Base-by-base conservation (phyloP, 78 protist genomes). In the Speleostelium caveatum region DNA sequence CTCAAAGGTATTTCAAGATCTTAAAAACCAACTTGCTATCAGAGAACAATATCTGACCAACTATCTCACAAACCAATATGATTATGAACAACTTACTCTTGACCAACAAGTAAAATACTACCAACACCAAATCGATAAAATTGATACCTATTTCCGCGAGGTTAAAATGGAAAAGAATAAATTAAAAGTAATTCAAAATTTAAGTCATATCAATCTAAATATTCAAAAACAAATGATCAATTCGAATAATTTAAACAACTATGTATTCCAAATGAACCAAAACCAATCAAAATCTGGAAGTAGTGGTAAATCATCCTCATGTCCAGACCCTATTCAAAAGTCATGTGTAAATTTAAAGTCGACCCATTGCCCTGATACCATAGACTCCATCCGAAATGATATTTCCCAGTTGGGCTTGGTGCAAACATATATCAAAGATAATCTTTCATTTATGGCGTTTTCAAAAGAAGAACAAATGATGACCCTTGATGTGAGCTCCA, bases 131-230 rank as follows among this genome's bases (percentile, higher is more conserved):
- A 51, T 35, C 24, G 75, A 68, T 0, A n/a, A 24, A 1, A 68
- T 41, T 22, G 28, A 68, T 28, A 36, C n/a, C 36, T 68, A 51
- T 26, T 26, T 41, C 10, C 4, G 19, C 0, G 59, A 68, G 24
- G 38, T 68, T 16, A 35, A 36, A 0, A 28, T 14, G 21, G 75
- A 68, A 39, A 68, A 68, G 19, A 68, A 68, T 42, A 68, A 68
- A 68, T 68, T 68, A 26, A 68, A 68, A 68, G 41, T 68, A 6
- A 26, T 68, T 22, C 24, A 26, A 68, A 68, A 36, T 6, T 58
- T 68, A 0, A 35, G 55, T n/a, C 36, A 68, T 41, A 68, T 68
- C 16, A 68, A 68, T 41, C 24, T 26, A 12, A 68, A 41, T 26
- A 0, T 68, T 41, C 26, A 41, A 0, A 68, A 68, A 68, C 45